Base-by-base conservation (phyloP, 2,329 filamentous ascomycete species). In the Penicillium sp. region DNA sequence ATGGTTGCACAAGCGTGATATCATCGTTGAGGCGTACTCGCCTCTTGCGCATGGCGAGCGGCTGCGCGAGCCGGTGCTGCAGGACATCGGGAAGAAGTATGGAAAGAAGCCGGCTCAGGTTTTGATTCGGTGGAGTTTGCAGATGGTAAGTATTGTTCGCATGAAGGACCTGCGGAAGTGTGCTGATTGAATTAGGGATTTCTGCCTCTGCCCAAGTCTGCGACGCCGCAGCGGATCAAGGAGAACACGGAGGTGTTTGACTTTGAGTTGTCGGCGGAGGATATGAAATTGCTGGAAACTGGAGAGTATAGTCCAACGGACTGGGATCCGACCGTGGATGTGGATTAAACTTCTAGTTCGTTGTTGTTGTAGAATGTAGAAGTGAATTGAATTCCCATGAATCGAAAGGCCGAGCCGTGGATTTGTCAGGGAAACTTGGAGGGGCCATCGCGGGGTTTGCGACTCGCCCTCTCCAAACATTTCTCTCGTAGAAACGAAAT, bases 11-110 rank as follows among this genome's bases (percentile, higher is more conserved):
- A 72, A 80, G 52, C 74, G 91, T 55, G 72, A 75, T 32, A 90
- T 93, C 49, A 72, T 84, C 0, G 78, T 93, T 1, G 83, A 93
- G 69, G 88, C 89, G 0, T 95, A 93, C 57, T 87, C 87, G 6
- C 89, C 89, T 5, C 78, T 93, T 2, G 88, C 83, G 3, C 78
- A 86, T 44, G 87, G 81, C 0, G 75, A 85, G 69, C 77, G 86
- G 15, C 86, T 93, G 78, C 78, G 75, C 42, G 81, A 93, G 58
- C 80, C 81, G 0, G 79, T 75, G 1, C 80, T 93, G 55, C 68
- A 78, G 2, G 68, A 75, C 12, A 65, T 93, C 24, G 77, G 85
- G 3, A 77, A 79, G 61, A 86, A 87, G 66, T 88, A 93, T 68
- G 70, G 68, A 0, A 88, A 84, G 65, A 84, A 83, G 0, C 80